Conservation (phyloP, 352 stramenopile genomes). For the Globisporangium cystogenes region DNA sequence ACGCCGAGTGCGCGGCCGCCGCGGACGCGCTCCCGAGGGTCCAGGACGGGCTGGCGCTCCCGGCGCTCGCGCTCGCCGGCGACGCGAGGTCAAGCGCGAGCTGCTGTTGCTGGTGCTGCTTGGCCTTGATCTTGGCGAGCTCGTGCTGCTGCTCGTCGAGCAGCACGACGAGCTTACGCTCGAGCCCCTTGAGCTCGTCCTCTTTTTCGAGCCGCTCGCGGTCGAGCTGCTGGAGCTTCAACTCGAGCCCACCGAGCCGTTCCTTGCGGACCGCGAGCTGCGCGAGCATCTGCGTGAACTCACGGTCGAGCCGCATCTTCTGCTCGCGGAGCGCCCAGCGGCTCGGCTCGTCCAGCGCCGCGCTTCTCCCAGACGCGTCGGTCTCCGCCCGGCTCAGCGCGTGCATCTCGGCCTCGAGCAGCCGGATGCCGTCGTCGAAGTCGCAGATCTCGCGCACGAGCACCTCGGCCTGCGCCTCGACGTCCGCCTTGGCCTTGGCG, state of each 20-base stretch:
- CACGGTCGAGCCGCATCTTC: conserved; percentile 92
- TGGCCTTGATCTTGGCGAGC: conserved; percentile 66
- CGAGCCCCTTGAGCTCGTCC: conserved; percentile 90
- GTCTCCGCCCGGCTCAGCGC: conserved; percentile 88
- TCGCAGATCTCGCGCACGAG: conserved; percentile 91
- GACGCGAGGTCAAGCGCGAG: conserved; percentile 40
- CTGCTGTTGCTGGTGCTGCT: conserved; percentile 44
- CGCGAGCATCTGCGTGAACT: conserved; percentile 92
- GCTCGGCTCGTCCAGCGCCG: conserved; percentile 71
- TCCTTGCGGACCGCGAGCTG: conserved; percentile 93
- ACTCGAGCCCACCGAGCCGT: conserved; percentile 78
- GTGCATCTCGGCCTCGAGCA: conserved; percentile 93
- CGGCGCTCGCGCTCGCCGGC: neutral
- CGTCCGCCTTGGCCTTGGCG: conserved; percentile 81
- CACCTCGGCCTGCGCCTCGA: conserved; percentile 86
- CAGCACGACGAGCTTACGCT: conserved; percentile 92
- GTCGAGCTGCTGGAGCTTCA: conserved; percentile 85
- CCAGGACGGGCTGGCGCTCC: conserved; percentile 11
- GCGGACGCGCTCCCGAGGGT: neutral
- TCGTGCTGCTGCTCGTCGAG: conserved; percentile 94
- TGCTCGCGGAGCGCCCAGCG: conserved; percentile 88
- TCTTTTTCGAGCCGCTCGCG: conserved; percentile 87
- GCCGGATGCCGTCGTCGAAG: conserved; percentile 90
- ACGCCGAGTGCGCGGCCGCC: conserved; percentile 14
- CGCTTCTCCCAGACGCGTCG: conserved; percentile 56